Evolutionary conservation across 768 basidiomycete genomes (phyloP).

Genomic region (Pleurotus cornucopiae): DNA sequence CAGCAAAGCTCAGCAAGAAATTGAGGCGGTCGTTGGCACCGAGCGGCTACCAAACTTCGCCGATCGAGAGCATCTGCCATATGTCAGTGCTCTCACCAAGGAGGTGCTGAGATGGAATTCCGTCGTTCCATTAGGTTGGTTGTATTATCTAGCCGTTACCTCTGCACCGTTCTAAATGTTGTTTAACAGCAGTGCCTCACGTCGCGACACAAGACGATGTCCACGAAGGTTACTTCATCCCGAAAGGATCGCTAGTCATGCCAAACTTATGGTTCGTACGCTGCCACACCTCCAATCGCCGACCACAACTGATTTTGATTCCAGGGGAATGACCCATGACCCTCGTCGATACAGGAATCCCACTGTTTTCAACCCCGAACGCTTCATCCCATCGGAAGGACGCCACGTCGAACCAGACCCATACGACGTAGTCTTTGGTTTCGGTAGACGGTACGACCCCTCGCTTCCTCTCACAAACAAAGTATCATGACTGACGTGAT

Average conservation of each 20-base stretch:
- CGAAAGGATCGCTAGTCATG: conserved; percentile 51
- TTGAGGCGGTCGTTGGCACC: conserved; percentile 54
- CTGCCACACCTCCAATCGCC: not conserved
- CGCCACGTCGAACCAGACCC: conserved; percentile 49
- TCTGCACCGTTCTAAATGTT: not conserved
- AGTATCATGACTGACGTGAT: not conserved
- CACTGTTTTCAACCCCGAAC: conserved; percentile 53
- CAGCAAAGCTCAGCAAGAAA: conserved; percentile 59
- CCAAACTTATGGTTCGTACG: conserved; percentile 43
- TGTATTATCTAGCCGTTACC: not conserved
- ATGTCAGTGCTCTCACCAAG: conserved; percentile 54
- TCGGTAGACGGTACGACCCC: conserved; percentile 55
- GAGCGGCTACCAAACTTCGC: conserved; percentile 58
- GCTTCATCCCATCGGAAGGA: conserved; percentile 45
- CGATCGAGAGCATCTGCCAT: conserved; percentile 56
- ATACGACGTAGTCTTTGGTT: conserved; percentile 62
- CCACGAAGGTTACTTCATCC: conserved; percentile 59
- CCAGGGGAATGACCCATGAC: conserved; percentile 52
- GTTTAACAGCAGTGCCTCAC: conserved; percentile 43
- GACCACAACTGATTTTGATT: not conserved
- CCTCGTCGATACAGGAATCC: conserved; percentile 50
- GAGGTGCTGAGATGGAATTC: conserved; percentile 54
- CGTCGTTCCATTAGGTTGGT: conserved; percentile 39
- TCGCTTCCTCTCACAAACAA: not conserved
- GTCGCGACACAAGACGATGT: conserved; percentile 56